Percentiles rank a stretch among this genome's conserved stretches.
Conservation (phyloP, 176 grass and related monocot genomes). For the Ensete glaucum region DNA sequence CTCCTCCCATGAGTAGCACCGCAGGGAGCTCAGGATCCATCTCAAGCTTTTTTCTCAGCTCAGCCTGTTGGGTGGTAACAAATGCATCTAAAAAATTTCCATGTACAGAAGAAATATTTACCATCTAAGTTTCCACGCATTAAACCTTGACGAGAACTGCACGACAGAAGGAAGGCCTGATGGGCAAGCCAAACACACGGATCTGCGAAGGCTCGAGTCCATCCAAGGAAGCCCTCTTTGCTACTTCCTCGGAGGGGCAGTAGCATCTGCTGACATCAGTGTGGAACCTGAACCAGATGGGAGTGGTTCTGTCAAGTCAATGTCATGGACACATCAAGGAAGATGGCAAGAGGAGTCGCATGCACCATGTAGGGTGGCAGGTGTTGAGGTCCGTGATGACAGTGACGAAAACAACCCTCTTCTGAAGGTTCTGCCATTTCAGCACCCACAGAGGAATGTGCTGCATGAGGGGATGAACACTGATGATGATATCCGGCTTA, state of each 20-base stretch:
- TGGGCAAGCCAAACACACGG: slow-evolving; percentile 64
- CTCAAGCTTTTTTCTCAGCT: slow-evolving; percentile 51
- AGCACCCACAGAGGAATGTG: slow-evolving; percentile 84
- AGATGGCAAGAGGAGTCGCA: slow-evolving; percentile 4
- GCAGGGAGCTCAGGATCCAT: slow-evolving; percentile 53
- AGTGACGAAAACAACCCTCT: slow-evolving; percentile 57
- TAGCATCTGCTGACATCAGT: slow-evolving; percentile 69
- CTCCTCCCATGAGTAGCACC: slow-evolving; percentile 72
- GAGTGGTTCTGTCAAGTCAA: background rate
- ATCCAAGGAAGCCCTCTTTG: slow-evolving; percentile 44
- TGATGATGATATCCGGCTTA: slow-evolving; percentile 77
- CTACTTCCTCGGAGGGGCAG: slow-evolving; percentile 72
- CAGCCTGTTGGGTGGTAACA: slow-evolving; percentile 32
- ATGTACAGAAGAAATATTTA: background rate
- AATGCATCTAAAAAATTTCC: background rate
- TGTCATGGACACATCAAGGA: background rate
- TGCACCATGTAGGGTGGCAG: slow-evolving; percentile 73
- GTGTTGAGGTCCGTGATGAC: slow-evolving; percentile 81
- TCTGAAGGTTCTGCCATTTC: slow-evolving; percentile 70
- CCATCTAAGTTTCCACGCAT: background rate
- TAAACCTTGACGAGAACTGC: slow-evolving; percentile 62
- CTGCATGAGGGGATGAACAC: slow-evolving; percentile 91
- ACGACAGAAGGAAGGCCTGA: slow-evolving; percentile 68
- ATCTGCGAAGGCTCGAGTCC: slow-evolving; percentile 57
- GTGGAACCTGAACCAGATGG: slow-evolving; percentile 48